Conservation (phyloP, 2,329 filamentous ascomycete species). For the Myotisia sp. region DNA sequence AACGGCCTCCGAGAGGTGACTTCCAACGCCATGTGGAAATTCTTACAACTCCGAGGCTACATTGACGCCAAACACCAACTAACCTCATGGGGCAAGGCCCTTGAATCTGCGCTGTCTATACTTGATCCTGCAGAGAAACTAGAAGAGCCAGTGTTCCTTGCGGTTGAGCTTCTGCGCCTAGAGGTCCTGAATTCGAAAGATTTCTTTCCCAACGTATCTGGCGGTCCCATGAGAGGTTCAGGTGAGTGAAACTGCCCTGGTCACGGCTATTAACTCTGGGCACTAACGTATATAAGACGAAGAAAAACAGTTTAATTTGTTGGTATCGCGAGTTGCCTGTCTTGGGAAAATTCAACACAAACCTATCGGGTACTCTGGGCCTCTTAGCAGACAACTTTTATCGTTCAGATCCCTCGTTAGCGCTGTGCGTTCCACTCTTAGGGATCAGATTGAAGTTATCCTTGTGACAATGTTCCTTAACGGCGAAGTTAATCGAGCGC, state of each 20-base stretch:
- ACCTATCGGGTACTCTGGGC: slow-evolving; percentile 81
- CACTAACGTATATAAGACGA: slow-evolving; percentile 37
- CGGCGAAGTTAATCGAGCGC: slow-evolving; percentile 59
- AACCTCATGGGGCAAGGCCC: slow-evolving; percentile 68
- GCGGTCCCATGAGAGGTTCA: slow-evolving; percentile 44
- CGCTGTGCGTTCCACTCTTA: slow-evolving; percentile 61
- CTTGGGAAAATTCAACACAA: slow-evolving; percentile 71
- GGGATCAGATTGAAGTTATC: slow-evolving; percentile 73
- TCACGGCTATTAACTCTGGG: background rate
- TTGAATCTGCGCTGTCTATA: slow-evolving; percentile 53
- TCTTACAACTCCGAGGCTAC: slow-evolving; percentile 79
- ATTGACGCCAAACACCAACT: slow-evolving; percentile 63
- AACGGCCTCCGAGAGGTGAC: slow-evolving; percentile 57
- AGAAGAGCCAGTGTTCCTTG: slow-evolving; percentile 67
- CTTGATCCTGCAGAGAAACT: slow-evolving; percentile 45
- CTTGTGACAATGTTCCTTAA: slow-evolving; percentile 67
- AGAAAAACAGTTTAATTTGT: slow-evolving; percentile 61
- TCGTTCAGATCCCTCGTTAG: slow-evolving; percentile 73
- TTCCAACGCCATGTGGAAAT: slow-evolving; percentile 70
- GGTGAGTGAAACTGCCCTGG: slow-evolving; percentile 20
- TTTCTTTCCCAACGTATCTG: slow-evolving; percentile 44
- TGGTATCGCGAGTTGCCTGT: slow-evolving; percentile 76
- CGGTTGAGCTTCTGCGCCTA: slow-evolving; percentile 70
- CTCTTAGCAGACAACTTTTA: slow-evolving; percentile 77
- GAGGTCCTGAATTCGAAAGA: slow-evolving; percentile 61